Evolutionary conservation across 164 flowering plant species (phyloP).

Genomic region (Vitis riparia): DNA sequence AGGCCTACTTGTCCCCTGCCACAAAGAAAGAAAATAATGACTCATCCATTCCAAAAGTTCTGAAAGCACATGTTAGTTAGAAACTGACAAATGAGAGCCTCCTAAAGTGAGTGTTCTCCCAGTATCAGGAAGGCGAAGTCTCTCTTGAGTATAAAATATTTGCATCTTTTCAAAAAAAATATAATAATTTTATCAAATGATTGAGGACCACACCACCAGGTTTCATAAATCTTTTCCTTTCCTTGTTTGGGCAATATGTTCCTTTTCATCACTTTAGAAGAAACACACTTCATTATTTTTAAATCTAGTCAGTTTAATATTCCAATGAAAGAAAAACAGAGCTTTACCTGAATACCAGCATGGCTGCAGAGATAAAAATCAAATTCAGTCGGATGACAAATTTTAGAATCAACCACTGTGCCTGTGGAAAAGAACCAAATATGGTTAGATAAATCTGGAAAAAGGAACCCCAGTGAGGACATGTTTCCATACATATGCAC

Average conservation of each 20-base stretch:
- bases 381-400: slow-evolving; percentile 92
- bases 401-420: slow-evolving; percentile 84
- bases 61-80: neutral
- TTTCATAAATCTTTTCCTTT: neutral
- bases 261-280: neutral
- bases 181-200: neutral
- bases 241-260: neutral
- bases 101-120: no score
- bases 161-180: neutral
- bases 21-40: neutral
- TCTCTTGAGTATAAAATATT: neutral
- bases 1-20: slow-evolving; percentile 75
- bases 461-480: neutral
- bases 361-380: slow-evolving; percentile 97
- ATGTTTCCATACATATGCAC: neutral
- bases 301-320: neutral
- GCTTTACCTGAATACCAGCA: slow-evolving; percentile 85
- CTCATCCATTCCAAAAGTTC: neutral
- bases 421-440: slow-evolving; percentile 26
- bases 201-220: neutral
- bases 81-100: no score
- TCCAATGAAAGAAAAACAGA: neutral
- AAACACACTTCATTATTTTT: neutral
- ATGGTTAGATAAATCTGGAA: slow-evolving; percentile 16
- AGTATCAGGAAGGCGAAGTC: neutral